Base-by-base conservation (phyloP, 495 filamentous ascomycete species). In the Aspergillus kassunensis region DNA sequence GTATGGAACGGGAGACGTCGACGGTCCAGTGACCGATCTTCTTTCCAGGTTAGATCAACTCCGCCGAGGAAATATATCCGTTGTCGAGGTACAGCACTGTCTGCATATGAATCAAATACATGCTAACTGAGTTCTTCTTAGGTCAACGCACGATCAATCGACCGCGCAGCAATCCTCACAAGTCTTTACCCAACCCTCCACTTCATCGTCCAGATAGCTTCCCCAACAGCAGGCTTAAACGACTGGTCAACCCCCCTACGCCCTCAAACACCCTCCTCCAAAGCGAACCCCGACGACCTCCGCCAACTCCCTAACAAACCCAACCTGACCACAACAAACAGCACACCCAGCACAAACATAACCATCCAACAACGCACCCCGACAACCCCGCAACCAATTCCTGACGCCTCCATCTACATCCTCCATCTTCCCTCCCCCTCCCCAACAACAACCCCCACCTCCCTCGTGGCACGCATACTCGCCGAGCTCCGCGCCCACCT, bases 341-440 rank as follows among this genome's bases (percentile, higher is more conserved):
- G 12, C 24, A 30, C 1, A 24, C n/a, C 16, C 12, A 42, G 13
- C 23, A 21, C 47, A 3, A 43, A 58, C 25, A 63, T 64, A 27
- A 57, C 48, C 6, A 20, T 68, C 11, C 48, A 60, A 25, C 33
- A 60, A 29, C 54, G 66, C 0, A 20, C 31, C 1, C 54, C 48
- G 7, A 65, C 51, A 13, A 24, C 55, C 7, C 57, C 44, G 11
- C 68, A 71, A 51, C 46, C 51, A 0, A 58, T 66, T n/a, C 20
- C 42, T 2, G 61, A 63, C 50, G 68, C 67, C 3, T 57, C 65
- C 2, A 46, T 71, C 15, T 71, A 66, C 56, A 62, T 71, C 49
- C 39, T 71, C 2, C 56, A 53, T 35, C 46, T 67, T 9, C 59
- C 65, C 21, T 50, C 53, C 9, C 39, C 57, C 7, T 53, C 53